phyloP scores from a whole-genome alignment of 176 grass and related monocot genomes.

The Tillandsia fasciculata region DNA sequence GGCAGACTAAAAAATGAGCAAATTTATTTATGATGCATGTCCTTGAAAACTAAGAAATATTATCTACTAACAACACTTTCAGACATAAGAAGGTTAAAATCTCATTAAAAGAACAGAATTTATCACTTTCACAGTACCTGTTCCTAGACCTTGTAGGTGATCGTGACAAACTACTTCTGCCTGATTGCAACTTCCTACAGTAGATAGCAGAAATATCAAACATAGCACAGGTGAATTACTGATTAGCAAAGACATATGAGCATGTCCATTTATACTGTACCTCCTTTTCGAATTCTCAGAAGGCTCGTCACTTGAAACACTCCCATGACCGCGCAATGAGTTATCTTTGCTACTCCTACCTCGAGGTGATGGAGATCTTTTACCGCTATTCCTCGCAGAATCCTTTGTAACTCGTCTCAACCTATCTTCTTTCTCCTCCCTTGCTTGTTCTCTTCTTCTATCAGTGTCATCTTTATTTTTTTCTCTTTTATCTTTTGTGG shows the following conservation, averaged over 20 bases:
- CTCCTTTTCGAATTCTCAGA: constrained; percentile 48
- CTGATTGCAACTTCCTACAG: constrained; percentile 49
- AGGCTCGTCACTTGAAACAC: constrained; percentile 51
- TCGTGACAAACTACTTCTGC: constrained; percentile 40
- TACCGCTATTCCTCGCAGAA: constrained; percentile 33
- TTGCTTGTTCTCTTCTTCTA: constrained; percentile 39
- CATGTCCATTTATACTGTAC: constrained; percentile 8
- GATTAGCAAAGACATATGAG: constrained; percentile 5
- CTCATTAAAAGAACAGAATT: background rate
- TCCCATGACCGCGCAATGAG: constrained; percentile 39
- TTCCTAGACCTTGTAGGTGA: constrained; percentile 58
- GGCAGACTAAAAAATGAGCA: too few species aligned
- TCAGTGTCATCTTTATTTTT: constrained; percentile 41
- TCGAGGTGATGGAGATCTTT: constrained; percentile 45
- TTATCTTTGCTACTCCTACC: constrained; percentile 36
- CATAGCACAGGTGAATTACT: constrained; percentile 1
- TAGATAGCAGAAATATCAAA: constrained; percentile 17
- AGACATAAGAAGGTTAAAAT: background rate
- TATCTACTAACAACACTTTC: too few species aligned
- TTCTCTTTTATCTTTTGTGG: constrained; percentile 39
- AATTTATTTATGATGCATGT: too few species aligned
- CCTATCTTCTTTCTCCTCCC: constrained; percentile 33
- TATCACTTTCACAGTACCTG: constrained; percentile 32
- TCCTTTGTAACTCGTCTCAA: constrained; percentile 33
- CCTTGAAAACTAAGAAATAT: too few species aligned